Percentiles rank a stretch among this genome's conserved stretches.
Conservation (phyloP, 805 yeast species). For the Candida succiphila region DNA sequence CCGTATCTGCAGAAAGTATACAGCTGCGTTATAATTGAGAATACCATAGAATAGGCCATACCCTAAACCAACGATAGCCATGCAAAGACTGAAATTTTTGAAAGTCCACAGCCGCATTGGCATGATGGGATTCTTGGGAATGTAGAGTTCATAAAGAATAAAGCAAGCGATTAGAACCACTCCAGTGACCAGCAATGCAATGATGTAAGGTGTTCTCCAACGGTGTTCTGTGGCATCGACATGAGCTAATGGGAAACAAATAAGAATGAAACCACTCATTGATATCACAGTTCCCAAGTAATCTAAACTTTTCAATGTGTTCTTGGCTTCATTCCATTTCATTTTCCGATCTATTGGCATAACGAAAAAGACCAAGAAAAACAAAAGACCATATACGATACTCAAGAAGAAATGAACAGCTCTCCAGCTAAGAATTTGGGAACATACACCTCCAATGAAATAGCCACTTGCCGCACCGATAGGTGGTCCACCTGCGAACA, state of each 20-base stretch:
- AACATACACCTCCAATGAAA: constrained; percentile 34
- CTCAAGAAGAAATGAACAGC: constrained; percentile 30
- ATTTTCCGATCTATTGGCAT: constrained; percentile 27
- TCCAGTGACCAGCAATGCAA: constrained; percentile 32
- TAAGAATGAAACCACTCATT: constrained; percentile 27
- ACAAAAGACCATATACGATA: constrained; percentile 23
- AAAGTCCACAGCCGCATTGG: constrained; percentile 33
- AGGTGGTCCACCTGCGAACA: constrained; percentile 37
- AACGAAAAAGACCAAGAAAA: constrained; percentile 12
- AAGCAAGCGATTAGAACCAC: constrained; percentile 22
- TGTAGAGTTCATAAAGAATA: constrained; percentile 26
- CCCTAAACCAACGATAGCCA: constrained; percentile 25
- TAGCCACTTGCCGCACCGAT: constrained; percentile 33
- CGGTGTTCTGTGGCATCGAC: constrained; percentile 28
- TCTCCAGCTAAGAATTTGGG: constrained; percentile 30
- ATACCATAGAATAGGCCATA: constrained; percentile 36
- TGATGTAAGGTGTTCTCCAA: constrained; percentile 38
- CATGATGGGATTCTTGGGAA: constrained; percentile 35
- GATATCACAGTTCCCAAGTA: constrained; percentile 34
- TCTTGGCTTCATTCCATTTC: constrained; percentile 15
- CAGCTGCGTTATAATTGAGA: constrained; percentile 26
- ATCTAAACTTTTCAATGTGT: constrained; percentile 22
- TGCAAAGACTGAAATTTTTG: constrained; percentile 27
- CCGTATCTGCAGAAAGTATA: constrained; percentile 32
- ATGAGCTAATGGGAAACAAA: constrained; percentile 35